Evolutionary conservation across 1,284 basidiomycete genomes (phyloP).

Genomic region (Ustilago esculenta): DNA sequence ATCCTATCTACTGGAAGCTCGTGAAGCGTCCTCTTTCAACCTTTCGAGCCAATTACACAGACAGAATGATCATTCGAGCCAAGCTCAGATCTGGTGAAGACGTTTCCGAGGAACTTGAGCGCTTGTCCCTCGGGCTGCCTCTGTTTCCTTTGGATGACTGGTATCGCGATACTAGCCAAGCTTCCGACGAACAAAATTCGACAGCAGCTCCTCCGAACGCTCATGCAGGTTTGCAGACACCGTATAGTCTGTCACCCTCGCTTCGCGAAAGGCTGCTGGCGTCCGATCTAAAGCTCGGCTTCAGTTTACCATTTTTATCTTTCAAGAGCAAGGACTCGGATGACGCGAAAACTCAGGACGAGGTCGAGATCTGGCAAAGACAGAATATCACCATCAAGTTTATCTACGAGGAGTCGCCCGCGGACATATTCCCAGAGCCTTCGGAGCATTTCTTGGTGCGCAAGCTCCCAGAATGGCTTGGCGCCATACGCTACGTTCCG

Average conservation of each 20-base stretch:
- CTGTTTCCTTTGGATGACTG: constrained; percentile 18
- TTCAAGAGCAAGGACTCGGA: constrained; percentile 3
- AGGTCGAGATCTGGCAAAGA: constrained; percentile 29
- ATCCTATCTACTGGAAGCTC: constrained; percentile 26
- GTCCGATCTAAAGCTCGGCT: constrained; percentile 15
- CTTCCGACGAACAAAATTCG: neutral
- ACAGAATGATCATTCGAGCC: constrained; percentile 14
- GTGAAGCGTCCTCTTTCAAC: constrained; percentile 14
- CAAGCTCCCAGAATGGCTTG: constrained; percentile 36
- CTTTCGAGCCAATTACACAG: constrained; percentile 27
- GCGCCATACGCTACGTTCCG: constrained; percentile 23
- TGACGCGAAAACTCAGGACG: neutral
- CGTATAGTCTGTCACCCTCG: constrained; percentile 18
- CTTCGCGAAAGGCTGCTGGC: constrained; percentile 18
- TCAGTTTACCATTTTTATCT: constrained; percentile 20
- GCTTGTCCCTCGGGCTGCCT: constrained; percentile 22
- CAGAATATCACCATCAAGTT: constrained; percentile 30
- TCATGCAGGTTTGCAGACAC: constrained; percentile 6
- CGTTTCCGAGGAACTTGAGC: constrained; percentile 26
- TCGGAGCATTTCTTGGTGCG: constrained; percentile 28
- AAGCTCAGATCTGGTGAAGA: constrained; percentile 24
- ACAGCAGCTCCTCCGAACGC: neutral
- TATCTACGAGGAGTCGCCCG: constrained; percentile 24
- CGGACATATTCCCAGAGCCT: constrained; percentile 11
- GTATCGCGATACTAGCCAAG: neutral